A percentile compares a stretch with the other conserved stretches of the same genome.
Evolutionary conservation across 345 rosid genomes (phyloP).

Genomic region (Corchorus olitorius): DNA sequence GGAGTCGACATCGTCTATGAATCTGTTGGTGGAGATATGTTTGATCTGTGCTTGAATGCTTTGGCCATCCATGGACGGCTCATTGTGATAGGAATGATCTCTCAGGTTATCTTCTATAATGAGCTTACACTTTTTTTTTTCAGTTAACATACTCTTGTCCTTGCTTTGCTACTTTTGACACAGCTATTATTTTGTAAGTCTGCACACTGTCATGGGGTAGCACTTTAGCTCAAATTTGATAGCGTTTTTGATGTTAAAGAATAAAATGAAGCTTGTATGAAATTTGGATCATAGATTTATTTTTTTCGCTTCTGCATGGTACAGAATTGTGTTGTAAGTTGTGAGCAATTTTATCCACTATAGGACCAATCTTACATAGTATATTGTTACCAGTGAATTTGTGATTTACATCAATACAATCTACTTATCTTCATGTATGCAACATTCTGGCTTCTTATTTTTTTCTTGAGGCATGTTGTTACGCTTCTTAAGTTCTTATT

Average conservation of each 20-base stretch:
- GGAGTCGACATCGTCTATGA: constrained; percentile 88
- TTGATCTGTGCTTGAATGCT: constrained; percentile 82
- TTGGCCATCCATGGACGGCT: constrained; percentile 81
- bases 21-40: constrained; percentile 96
- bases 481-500: not conserved
- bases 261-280: not conserved
- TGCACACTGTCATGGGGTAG: not conserved
- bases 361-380: not conserved
- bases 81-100: constrained; percentile 95
- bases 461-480: no score
- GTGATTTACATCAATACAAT: not conserved
- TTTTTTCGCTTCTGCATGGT: not conserved
- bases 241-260: not conserved
- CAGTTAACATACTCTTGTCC: not conserved
- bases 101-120: constrained; percentile 60
- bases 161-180: constrained; percentile 1
- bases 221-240: not conserved
- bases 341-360: not conserved
- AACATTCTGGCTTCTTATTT: not conserved
- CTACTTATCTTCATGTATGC: not conserved
- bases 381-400: no score
- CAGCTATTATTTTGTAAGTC: constrained; percentile 10
- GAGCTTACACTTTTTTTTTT: constrained; percentile 7
- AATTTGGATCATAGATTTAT: not conserved
- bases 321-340: not conserved